phyloP scores from a whole-genome alignment of 83 land plant genomes.

The Picea abies region DNA sequence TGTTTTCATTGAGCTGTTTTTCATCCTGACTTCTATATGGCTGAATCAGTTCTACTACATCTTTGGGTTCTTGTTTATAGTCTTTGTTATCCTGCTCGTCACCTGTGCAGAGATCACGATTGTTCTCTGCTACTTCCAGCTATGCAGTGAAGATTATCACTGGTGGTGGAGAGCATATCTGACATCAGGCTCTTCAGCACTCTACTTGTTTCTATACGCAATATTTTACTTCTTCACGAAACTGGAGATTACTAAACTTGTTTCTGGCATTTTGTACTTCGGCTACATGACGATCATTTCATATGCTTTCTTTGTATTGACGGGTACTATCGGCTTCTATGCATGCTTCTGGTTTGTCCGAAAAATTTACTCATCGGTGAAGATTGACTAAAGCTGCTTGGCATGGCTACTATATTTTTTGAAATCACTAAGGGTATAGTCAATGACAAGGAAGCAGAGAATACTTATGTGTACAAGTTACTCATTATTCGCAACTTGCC shows the following conservation, averaged over 20 bases:
- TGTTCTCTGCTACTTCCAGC: too few relatives aligned
- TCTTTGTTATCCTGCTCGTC: too few relatives aligned
- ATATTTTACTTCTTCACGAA: too few relatives aligned
- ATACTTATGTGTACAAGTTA: neutral
- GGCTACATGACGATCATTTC: conserved; percentile 75
- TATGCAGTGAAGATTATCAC: too few relatives aligned
- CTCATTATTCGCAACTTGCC: neutral
- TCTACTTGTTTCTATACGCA: too few relatives aligned
- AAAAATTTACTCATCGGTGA: conserved; percentile 79
- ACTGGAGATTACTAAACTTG: conserved; percentile 56
- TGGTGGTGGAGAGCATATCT: too few relatives aligned
- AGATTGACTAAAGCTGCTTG: conserved; percentile 50
- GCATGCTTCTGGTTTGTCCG: conserved; percentile 83
- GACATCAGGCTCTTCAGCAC: too few relatives aligned
- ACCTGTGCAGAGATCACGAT: too few relatives aligned
- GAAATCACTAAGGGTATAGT: neutral
- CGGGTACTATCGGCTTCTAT: conserved; percentile 79
- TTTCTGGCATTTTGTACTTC: conserved; percentile 78
- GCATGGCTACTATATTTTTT: neutral
- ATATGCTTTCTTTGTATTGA: conserved; percentile 72
- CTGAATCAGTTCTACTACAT: too few relatives aligned
- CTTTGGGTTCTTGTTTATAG: too few relatives aligned
- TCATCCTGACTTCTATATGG: too few relatives aligned
- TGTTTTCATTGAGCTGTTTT: too few relatives aligned
- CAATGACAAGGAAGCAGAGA: neutral